Conservation (phyloP, 192 early-diverging fungal species). For the Lunasporangiospora selenospora region DNA sequence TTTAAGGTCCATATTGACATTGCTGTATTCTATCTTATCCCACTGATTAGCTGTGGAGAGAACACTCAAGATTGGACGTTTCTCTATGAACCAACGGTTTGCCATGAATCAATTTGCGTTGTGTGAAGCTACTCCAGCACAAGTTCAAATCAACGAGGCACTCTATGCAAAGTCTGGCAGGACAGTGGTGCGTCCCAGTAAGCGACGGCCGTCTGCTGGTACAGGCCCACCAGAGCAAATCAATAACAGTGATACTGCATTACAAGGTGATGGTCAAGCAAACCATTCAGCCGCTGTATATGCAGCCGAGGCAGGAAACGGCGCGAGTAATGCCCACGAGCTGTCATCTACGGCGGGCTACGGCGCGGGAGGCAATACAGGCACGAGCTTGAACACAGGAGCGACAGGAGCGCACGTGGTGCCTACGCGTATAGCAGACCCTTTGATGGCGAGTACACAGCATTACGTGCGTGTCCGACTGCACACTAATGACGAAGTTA, state of each 20-base stretch:
- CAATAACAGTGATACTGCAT: too few relatives aligned
- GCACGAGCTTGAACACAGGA: background rate
- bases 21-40: background rate
- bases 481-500: slow-evolving; percentile 69
- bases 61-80: slow-evolving; percentile 81
- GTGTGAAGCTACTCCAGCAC: slow-evolving; percentile 75
- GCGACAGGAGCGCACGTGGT: background rate
- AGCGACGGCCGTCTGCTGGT: slow-evolving; percentile 17
- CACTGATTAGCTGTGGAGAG: slow-evolving; percentile 80
- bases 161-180: slow-evolving; percentile 44
- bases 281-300: slow-evolving; percentile 14
- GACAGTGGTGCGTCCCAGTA: slow-evolving; percentile 24
- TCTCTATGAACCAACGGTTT: slow-evolving; percentile 66
- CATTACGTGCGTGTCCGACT: slow-evolving; percentile 62
- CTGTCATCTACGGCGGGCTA: background rate
- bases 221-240: slow-evolving; percentile 20
- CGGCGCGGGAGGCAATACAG: background rate
- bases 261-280: too few relatives aligned
- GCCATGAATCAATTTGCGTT: slow-evolving; percentile 93
- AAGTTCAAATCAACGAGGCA: slow-evolving; percentile 63
- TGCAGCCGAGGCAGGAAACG: background rate
- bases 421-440: slow-evolving; percentile 15
- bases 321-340: background rate
- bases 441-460: slow-evolving; percentile 45
- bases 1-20: background rate